Base-by-base conservation (phyloP, 2,329 filamentous ascomycete species). In the Aspergillus cejpii region DNA sequence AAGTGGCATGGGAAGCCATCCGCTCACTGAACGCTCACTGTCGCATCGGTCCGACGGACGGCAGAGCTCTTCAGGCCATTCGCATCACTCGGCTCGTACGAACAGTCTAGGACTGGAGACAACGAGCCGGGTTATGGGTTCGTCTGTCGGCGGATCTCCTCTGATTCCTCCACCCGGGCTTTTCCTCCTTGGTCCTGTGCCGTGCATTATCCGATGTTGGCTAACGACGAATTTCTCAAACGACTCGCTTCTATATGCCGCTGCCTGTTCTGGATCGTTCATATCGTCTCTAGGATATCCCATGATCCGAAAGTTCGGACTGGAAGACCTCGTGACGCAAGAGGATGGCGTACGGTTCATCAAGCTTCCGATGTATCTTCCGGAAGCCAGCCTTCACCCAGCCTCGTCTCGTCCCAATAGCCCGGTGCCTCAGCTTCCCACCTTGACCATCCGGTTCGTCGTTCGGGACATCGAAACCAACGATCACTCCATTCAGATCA, bases 1-100 rank as follows among this genome's bases (percentile, higher is more conserved):
- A 19, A 94, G 88, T 64, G 84, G 87, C 27, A 75, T 96, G 58
- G 84, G 85, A 44, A 81, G 81, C 28, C 81, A 87, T 62, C 78
- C 81, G 33, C 81, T 96, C 80, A 92, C 86, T 66, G 92, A 98
- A 68, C 82, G 92, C 12, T 87, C 89, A 1, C 78, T 88, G 12
- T 98, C 92, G 8, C 89, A 97, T 74, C 94, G 94, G 62, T 97
- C 92, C 0, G 91, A 98, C 63, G 92, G 92, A 27, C 79, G 91
- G 50, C 88, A 94, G 61, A 97, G 91, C 65, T 97, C 90, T 6
- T 83, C 88, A n/a, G 88, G 88, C 3, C 85, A 91, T 55, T 92
- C 80, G 1, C 72, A 78, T 55, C 79, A 83, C 64, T 94, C 88
- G 6, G 79, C 81, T 45, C 81, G 89, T 37, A 88, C 87, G 41